Conservation (phyloP, 2,329 filamentous ascomycete genomes). For the Xenoacremonium recifei region DNA sequence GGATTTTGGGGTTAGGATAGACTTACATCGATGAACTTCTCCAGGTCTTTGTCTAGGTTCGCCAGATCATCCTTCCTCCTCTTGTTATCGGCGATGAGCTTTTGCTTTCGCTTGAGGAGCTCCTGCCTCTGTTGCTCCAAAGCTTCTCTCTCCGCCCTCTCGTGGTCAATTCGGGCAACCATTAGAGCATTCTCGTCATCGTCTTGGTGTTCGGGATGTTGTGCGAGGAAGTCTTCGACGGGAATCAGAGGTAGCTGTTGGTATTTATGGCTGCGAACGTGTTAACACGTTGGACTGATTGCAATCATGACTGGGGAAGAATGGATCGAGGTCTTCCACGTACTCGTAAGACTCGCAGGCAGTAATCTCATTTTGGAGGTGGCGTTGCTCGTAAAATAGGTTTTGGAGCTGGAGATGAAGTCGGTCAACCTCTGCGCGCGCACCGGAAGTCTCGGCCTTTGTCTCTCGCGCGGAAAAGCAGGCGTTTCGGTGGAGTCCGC, state of each 20-base stretch:
- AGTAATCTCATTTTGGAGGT: slow-evolving; percentile 84
- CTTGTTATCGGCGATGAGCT: slow-evolving; percentile 72
- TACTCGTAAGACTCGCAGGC: slow-evolving; percentile 92
- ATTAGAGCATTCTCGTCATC: slow-evolving; percentile 79
- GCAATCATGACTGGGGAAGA: neutral
- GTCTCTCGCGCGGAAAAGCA: slow-evolving; percentile 80
- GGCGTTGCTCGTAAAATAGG: slow-evolving; percentile 91
- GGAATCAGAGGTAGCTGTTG: slow-evolving; percentile 81
- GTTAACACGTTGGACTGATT: no score
- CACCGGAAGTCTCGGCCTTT: slow-evolving; percentile 82
- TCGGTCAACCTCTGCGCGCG: slow-evolving; percentile 85
- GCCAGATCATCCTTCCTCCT: slow-evolving; percentile 90
- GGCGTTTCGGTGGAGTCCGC: slow-evolving; percentile 79
- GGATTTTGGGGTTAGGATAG: no score
- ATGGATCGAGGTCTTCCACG: slow-evolving; percentile 36
- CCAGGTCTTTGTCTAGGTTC: slow-evolving; percentile 85
- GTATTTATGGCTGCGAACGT: slow-evolving; percentile 79
- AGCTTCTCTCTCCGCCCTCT: slow-evolving; percentile 78
- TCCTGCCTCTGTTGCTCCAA: slow-evolving; percentile 83
- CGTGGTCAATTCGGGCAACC: slow-evolving; percentile 87
- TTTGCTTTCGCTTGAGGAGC: slow-evolving; percentile 64
- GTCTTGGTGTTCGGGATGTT: slow-evolving; percentile 72
- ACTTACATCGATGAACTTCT: slow-evolving; percentile 87
- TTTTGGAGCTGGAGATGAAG: slow-evolving; percentile 94
- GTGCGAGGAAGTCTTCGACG: slow-evolving; percentile 73